Base-by-base conservation (phyloP, 306 rosid genomes). In the Gleditsia sinensis region DNA sequence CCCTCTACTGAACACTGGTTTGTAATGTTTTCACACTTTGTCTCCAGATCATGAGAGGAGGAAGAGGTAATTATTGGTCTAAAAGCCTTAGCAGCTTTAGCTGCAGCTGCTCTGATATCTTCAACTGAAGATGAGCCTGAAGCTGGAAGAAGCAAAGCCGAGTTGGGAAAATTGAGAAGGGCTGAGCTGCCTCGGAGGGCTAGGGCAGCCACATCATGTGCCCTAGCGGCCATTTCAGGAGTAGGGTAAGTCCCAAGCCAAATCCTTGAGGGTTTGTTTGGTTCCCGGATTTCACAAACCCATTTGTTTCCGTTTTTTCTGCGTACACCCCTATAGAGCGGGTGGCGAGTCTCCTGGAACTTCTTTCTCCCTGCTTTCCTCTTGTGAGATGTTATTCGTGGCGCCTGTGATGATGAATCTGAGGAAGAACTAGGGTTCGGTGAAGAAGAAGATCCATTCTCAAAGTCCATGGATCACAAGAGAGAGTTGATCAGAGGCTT, bases 161-260 rank as follows among this genome's bases (percentile, higher is more conserved):
- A 65, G 19, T 71, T 54, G 2, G 81, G 67, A 48, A 81, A 81
- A 39, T 81, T 81, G 59, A 81, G 76, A 2, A 11, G 21, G 0
- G 85, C 81, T 3, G 77, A 46, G 39, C 24, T 16, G 46, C 85
- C 85, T 20, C 40, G 62, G 16, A 81, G 78, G 23, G 78, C 67
- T 16, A 81, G 62, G 20, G 67, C 75, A 12, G 84, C 84, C 63
- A 71, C 84, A 10, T 81, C 84, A 37, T 81, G 68, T 25, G 84
- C 84, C 85, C 75, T 76, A 76, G 81, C 85, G 0, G 85, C 85
- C 85, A 81, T 70, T 71, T 81, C 85, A 3, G 85, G 81, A 6
- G 56, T 24, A 48, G 53, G 49, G 40, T 63, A 76, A 3, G 81
- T 81, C n/a, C 85, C 85, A 0, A 81, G 12, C 85, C 85, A 81